A percentile compares a stretch with the other conserved stretches of the same genome.
These are phyloP conservation scores for Barnettozyma siamensis DNA, from an alignment of 805 yeast genomes.

Conservation along the genomic window DNA sequence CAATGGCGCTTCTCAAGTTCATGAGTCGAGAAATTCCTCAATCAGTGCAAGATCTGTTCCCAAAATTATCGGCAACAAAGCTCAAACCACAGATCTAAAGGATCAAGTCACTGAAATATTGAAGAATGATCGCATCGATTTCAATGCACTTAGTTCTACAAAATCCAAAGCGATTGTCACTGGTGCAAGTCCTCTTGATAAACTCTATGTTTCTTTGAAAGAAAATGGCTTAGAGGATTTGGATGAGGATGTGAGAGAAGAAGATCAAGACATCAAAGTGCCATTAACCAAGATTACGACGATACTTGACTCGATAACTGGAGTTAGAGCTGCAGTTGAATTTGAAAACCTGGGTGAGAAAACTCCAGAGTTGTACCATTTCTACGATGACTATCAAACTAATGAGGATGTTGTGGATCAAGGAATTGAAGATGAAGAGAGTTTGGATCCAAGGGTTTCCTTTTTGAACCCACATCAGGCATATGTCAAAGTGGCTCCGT, in stretches of 20 bases:
- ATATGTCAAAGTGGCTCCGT: slow-evolving; percentile 18
- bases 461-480: slow-evolving; percentile 14
- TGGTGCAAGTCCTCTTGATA: slow-evolving; percentile 4
- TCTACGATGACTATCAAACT: neutral
- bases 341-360: neutral
- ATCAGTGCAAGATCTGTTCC: neutral
- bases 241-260: neutral
- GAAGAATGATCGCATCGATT: slow-evolving; percentile 3
- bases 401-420: neutral
- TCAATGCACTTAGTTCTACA: slow-evolving; percentile 1
- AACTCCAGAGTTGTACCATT: slow-evolving; percentile 1
- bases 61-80: neutral
- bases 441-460: slow-evolving; percentile 9
- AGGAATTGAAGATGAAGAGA: neutral
- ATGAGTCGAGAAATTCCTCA: neutral
- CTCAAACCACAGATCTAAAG: neutral
- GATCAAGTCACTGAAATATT: slow-evolving; percentile 3
- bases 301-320: neutral
- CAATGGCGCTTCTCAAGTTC: neutral
- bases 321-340: neutral
- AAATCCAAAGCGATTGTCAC: neutral
- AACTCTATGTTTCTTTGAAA: slow-evolving; percentile 1
- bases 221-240: neutral
- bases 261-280: neutral
- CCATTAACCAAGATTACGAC: neutral